A percentile compares a stretch with the other conserved stretches of the same genome.
These are phyloP conservation scores for Sungouiella blattae DNA, from an alignment of 805 yeast genomes.

Conservation along the genomic window DNA sequence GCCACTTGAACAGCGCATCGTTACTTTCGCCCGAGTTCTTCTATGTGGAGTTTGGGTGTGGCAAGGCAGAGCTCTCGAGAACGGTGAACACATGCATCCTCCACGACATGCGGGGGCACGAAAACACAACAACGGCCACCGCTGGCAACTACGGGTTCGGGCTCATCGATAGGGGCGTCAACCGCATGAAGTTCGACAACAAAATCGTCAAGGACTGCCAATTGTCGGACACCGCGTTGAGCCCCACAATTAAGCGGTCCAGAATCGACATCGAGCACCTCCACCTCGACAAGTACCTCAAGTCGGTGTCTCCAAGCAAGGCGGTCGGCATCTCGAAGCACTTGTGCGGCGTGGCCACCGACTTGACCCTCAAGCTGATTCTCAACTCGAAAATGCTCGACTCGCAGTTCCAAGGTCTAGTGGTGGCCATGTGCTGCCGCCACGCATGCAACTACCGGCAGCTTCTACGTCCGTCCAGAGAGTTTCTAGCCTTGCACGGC, in stretches of 20 bases:
- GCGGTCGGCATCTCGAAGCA: conserved; percentile 77
- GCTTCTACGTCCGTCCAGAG: conserved; percentile 46
- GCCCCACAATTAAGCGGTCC: conserved; percentile 45
- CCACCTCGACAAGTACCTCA: conserved; percentile 44
- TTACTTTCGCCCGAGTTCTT: conserved; percentile 35
- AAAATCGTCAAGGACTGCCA: conserved; percentile 60
- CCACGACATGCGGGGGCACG: conserved; percentile 1
- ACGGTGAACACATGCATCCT: conserved; percentile 45
- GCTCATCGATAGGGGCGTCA: conserved; percentile 72
- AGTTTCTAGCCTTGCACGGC: conserved; percentile 34
- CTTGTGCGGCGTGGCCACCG: conserved; percentile 93
- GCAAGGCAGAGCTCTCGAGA: conserved; percentile 79
- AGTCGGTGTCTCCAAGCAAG: conserved; percentile 15
- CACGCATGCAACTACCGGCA: conserved; percentile 70
- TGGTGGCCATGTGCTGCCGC: conserved; percentile 92
- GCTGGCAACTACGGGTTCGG: conserved; percentile 42
- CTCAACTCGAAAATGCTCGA: conserved; percentile 27
- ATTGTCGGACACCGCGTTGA: conserved; percentile 16
- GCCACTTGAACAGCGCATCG: conserved; percentile 47
- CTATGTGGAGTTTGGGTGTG: conserved; percentile 85
- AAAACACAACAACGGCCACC: background rate
- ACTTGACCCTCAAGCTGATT: conserved; percentile 69
- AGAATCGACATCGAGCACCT: conserved; percentile 82
- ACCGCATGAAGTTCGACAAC: conserved; percentile 73
- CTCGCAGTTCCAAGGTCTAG: conserved; percentile 46